Conservation (phyloP, 495 filamentous ascomycete species). For the Podospora comata region DNA sequence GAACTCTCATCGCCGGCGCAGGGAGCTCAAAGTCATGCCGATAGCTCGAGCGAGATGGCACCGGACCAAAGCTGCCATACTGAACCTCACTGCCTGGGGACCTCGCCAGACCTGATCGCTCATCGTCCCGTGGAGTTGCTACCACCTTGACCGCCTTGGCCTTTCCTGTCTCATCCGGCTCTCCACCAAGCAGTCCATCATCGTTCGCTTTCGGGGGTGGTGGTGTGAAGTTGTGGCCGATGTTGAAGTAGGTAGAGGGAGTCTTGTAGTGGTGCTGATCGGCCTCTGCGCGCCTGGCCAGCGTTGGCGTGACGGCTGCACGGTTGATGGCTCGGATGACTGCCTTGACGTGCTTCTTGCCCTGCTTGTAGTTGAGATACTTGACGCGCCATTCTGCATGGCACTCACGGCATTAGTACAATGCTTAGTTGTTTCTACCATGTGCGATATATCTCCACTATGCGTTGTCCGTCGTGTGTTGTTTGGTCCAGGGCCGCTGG, state of each 20-base stretch:
- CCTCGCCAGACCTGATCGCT: constrained; percentile 34
- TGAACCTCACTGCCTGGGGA: constrained; percentile 36
- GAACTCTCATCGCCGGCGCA: constrained; percentile 66
- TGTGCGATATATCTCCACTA: not conserved
- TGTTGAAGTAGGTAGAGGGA: constrained; percentile 20
- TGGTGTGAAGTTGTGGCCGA: constrained; percentile 18
- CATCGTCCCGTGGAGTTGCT: constrained; percentile 20
- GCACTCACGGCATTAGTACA: not conserved
- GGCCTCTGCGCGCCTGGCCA: constrained; percentile 25
- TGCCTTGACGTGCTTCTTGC: constrained; percentile 86
- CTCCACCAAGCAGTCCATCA: not conserved
- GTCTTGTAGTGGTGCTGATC: constrained; percentile 25
- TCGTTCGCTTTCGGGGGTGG: constrained; percentile 11
- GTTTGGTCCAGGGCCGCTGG: not conserved
- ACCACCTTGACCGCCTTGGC: not conserved
- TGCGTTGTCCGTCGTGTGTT: not conserved
- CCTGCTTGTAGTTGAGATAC: constrained; percentile 90
- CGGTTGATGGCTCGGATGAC: constrained; percentile 67
- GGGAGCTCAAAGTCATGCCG: constrained; percentile 59
- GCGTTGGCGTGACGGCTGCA: constrained; percentile 53
- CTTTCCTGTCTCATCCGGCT: not conserved
- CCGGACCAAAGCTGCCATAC: constrained; percentile 75
- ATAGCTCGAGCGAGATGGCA: constrained; percentile 53
- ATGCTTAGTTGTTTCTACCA: not conserved
- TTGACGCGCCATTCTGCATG: constrained; percentile 77